Percentiles rank a stretch among this genome's conserved stretches.
Conservation (phyloP, 306 rosid genomes). For the Luffa acutangula region DNA sequence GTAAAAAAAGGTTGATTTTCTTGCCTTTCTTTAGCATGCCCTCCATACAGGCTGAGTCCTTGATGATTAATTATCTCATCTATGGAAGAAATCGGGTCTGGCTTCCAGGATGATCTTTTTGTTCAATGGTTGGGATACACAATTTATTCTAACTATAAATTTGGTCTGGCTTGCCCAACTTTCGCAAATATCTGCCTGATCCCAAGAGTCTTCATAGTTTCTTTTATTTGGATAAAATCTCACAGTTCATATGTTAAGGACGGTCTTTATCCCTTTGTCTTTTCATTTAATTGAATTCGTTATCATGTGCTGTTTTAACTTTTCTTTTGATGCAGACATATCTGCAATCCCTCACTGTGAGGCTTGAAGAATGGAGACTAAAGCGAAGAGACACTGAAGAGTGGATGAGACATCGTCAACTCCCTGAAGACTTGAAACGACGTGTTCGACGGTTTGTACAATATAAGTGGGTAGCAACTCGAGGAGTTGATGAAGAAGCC, state of each 20-base stretch:
- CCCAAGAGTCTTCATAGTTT: neutral
- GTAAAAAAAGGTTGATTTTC: neutral
- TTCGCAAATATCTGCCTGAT: neutral
- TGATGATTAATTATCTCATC: neutral
- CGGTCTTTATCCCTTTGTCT: neutral
- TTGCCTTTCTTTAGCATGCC: neutral
- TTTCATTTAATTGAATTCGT: neutral
- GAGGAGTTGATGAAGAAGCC: conserved; percentile 92
- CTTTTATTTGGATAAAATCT: neutral
- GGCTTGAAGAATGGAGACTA: conserved; percentile 99
- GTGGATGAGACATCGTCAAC: conserved; percentile 99
- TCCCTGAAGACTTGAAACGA: conserved; percentile 72
- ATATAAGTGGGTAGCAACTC: conserved; percentile 91
- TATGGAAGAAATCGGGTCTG: neutral
- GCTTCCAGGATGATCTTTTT: neutral
- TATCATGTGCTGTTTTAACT: neutral
- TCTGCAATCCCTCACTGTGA: conserved; percentile 85
- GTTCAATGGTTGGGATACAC: neutral
- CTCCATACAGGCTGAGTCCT: neutral
- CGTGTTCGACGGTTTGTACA: conserved; percentile 81
- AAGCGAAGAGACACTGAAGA: conserved; percentile 92
- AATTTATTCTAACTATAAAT: neutral
- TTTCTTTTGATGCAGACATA: conserved; percentile 48
- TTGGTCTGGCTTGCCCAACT: neutral
- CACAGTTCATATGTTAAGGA: neutral